Percentiles rank a stretch among this genome's conserved stretches.
Evolutionary conservation across 352 stramenopile species (phyloP).

Genomic region (Blastocystis hominis): DNA sequence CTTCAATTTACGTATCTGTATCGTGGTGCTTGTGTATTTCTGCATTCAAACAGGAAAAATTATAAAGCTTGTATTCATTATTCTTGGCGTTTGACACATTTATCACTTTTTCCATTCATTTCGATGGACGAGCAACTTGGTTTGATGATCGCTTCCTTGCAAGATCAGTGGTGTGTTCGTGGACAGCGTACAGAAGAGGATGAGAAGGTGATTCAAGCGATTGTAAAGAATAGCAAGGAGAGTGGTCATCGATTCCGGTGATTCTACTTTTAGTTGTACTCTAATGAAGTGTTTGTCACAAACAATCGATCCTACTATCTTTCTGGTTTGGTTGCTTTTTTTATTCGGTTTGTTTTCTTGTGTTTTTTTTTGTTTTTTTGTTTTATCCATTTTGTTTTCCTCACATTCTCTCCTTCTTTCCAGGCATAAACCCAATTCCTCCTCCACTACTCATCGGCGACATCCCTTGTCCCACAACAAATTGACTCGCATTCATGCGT

Average conservation of each 20-base stretch:
- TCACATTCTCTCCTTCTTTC: no score
- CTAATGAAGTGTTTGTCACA: neutral
- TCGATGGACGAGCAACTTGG: constrained; percentile 14
- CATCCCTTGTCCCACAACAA: neutral
- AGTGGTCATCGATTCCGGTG: constrained; percentile 32
- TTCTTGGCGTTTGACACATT: neutral
- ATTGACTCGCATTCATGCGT: neutral
- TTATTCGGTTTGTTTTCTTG: neutral
- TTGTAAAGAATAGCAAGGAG: constrained; percentile 39
- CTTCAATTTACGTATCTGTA: neutral
- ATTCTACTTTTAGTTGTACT: constrained; percentile 33
- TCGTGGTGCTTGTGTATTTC: neutral
- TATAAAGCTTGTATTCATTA: neutral
- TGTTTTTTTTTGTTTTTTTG: no score
- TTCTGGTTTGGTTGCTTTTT: constrained; percentile 9
- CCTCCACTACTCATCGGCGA: no score
- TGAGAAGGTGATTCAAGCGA: constrained; percentile 21
- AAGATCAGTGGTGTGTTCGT: neutral
- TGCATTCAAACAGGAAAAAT: neutral
- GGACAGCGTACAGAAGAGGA: neutral
- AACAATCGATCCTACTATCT: neutral
- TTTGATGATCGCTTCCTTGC: neutral
- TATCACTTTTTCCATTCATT: neutral
- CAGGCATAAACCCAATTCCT: no score
- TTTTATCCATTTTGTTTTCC: no score